phyloP scores from a whole-genome alignment of 371 early-diverging fungal species.

The Mucor racemosus region DNA sequence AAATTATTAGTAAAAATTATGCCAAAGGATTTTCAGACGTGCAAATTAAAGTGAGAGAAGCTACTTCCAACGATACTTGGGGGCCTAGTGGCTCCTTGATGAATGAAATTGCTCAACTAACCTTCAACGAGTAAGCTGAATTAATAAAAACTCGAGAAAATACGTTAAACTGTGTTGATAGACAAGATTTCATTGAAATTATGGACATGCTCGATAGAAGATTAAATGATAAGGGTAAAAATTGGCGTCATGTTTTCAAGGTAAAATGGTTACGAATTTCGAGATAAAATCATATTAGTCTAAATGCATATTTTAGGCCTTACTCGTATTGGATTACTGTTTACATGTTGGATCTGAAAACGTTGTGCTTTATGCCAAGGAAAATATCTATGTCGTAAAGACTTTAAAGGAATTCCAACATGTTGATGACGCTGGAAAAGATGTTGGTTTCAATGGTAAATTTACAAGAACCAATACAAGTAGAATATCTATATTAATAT shows the following conservation, averaged over 20 bases:
- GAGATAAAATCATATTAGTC: neutral
- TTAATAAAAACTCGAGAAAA: neutral
- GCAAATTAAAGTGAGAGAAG: conserved; percentile 93
- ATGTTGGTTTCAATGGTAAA: conserved; percentile 86
- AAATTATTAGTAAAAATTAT: conserved; percentile 83
- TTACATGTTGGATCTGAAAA: conserved; percentile 85
- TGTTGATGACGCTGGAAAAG: conserved; percentile 90
- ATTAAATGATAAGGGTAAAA: conserved; percentile 95
- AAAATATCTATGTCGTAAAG: conserved; percentile 91
- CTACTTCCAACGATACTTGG: conserved; percentile 92
- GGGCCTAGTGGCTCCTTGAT: conserved; percentile 87
- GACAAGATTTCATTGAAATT: conserved; percentile 90
- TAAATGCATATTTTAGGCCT: conserved; percentile 34
- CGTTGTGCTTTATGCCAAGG: conserved; percentile 86
- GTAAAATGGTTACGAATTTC: conserved; percentile 39
- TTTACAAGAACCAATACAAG: neutral
- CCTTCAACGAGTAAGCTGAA: conserved; percentile 81
- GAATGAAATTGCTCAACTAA: conserved; percentile 89
- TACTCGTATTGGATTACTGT: conserved; percentile 74
- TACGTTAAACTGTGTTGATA: conserved; percentile 31
- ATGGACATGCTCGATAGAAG: conserved; percentile 98
- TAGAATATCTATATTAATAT: conserved; percentile 20
- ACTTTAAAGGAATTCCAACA: conserved; percentile 96
- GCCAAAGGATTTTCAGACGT: conserved; percentile 95
- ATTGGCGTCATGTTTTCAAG: conserved; percentile 99